These are phyloP conservation scores for Fusarium papillatum DNA, from an alignment of 2,329 filamentous ascomycete genomes.

Conservation along the genomic window DNA sequence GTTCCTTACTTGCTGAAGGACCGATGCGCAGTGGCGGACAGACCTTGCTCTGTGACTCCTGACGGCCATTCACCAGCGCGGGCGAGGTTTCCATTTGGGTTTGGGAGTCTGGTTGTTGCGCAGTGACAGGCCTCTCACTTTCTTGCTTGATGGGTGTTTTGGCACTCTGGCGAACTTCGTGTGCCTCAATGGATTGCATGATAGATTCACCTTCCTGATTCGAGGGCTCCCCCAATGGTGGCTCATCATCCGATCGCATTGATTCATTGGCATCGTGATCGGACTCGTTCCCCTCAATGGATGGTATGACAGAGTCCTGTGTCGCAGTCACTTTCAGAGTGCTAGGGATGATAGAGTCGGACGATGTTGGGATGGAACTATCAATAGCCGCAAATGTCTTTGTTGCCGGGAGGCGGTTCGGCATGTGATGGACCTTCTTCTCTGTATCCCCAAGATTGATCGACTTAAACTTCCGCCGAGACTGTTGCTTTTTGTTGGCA, in stretches of 20 bases:
- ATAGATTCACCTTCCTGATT: not conserved
- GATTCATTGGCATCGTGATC: conserved; percentile 15
- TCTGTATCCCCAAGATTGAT: conserved; percentile 33
- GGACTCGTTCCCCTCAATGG: conserved; percentile 34
- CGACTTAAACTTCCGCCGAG: conserved; percentile 42
- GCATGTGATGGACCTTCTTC: conserved; percentile 20
- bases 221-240: not conserved
- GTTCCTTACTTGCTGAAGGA: conserved; percentile 31
- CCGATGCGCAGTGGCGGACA: conserved; percentile 9
- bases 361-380: conserved; percentile 44
- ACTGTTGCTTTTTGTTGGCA: conserved; percentile 16
- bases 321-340: conserved; percentile 38
- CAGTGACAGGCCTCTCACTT: not conserved
- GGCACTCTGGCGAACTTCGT: not conserved
- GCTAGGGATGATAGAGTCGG: conserved; percentile 47
- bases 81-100: not conserved
- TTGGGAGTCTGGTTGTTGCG: not conserved
- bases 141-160: not conserved
- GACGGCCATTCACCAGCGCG: not conserved
- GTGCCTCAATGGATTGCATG: not conserved
- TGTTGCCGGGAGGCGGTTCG: conserved; percentile 41
- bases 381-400: conserved; percentile 37
- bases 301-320: conserved; percentile 36
- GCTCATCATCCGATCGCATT: conserved; percentile 17
- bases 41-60: not conserved